Evolutionary conservation across 441 rosid genomes (phyloP).

Genomic region (Jatropha multifida): DNA sequence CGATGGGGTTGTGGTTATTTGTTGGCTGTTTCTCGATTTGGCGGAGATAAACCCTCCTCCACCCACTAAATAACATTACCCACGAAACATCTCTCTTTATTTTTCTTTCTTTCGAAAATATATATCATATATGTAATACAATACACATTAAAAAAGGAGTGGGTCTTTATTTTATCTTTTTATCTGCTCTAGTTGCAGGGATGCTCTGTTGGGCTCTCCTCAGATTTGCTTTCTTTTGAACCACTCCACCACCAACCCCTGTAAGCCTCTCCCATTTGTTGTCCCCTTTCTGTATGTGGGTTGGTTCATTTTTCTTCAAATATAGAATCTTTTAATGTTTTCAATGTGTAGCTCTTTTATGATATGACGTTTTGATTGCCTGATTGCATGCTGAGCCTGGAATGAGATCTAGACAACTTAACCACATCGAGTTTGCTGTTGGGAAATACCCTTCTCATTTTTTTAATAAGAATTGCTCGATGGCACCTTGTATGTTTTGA

Average conservation of each 20-base stretch:
- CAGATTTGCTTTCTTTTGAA: slow-evolving; percentile 33
- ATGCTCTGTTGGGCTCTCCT: slow-evolving; percentile 30
- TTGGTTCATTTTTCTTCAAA: not conserved
- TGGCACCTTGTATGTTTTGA: not conserved
- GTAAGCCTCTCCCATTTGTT: slow-evolving; percentile 28
- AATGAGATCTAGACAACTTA: slow-evolving; percentile 10
- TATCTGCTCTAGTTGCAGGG: slow-evolving; percentile 13
- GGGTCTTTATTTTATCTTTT: slow-evolving; percentile 13
- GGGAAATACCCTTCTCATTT: not conserved
- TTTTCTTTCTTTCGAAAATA: not conserved
- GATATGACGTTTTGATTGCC: not conserved
- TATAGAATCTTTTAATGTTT: not conserved
- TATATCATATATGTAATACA: not conserved
- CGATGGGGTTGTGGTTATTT: slow-evolving; percentile 55
- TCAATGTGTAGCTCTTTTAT: not conserved
- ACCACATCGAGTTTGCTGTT: not conserved
- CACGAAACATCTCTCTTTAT: slow-evolving; percentile 30
- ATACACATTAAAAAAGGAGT: not conserved
- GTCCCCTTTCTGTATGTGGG: not conserved
- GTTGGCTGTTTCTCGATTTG: slow-evolving; percentile 34
- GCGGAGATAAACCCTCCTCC: slow-evolving; percentile 43
- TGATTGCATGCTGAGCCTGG: not conserved
- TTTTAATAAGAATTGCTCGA: not conserved
- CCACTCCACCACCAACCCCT: slow-evolving; percentile 1
- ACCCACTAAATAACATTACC: slow-evolving; percentile 39